Evolutionary conservation across 192 early-diverging fungal genomes (phyloP).

Genomic region (Backusella sp.): DNA sequence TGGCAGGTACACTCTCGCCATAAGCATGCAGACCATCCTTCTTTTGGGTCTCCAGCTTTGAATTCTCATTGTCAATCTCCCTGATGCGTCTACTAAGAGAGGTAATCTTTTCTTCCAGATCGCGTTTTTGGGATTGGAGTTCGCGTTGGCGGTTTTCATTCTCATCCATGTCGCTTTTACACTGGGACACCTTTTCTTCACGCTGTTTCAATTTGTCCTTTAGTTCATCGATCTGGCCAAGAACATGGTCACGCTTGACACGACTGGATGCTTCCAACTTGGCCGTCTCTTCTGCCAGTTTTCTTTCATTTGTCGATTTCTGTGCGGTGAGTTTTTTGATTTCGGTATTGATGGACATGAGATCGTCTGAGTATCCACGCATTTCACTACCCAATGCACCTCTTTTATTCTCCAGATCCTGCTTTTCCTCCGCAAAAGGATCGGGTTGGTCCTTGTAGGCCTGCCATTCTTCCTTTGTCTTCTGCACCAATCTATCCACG

Average conservation of each 20-base stretch:
- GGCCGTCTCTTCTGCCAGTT: background rate
- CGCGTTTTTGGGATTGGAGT: background rate
- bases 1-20: conserved; percentile 64
- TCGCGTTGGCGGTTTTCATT: background rate
- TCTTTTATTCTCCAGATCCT: conserved; percentile 43
- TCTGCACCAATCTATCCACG: conserved; percentile 15
- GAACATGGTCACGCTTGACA: background rate
- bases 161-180: background rate
- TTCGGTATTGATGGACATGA: conserved; percentile 40
- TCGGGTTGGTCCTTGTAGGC: conserved; percentile 40
- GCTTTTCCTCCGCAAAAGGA: conserved; percentile 51
- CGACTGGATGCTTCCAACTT: background rate
- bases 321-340: conserved; percentile 30
- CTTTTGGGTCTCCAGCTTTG: conserved; percentile 41
- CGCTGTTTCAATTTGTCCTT: background rate
- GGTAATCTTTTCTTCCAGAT: background rate
- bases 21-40: conserved; percentile 72
- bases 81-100: background rate
- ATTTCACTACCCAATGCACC: background rate
- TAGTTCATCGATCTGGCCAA: background rate
- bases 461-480: conserved; percentile 35
- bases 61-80: background rate
- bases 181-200: background rate
- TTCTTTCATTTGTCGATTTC: background rate
- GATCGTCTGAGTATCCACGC: background rate